Evolutionary conservation across 169 alveolate species (phyloP).

Genomic region (Plasmodium gonderi): DNA sequence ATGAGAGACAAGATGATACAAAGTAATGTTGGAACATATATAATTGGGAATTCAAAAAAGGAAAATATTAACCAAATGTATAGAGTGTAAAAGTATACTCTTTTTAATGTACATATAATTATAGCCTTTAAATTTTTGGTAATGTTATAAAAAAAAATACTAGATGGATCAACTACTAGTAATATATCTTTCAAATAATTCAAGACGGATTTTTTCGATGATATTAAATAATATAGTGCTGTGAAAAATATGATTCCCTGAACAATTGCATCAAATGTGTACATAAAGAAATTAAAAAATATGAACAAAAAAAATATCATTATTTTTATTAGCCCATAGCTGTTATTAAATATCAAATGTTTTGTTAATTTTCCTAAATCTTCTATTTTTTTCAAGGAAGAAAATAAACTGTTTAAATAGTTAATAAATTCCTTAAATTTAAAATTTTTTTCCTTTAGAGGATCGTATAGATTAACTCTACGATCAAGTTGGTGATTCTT

Average conservation of each 20-base stretch:
- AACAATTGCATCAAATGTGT: constrained; percentile 76
- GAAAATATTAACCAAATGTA: constrained; percentile 79
- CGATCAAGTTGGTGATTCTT: not conserved
- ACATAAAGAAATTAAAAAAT: constrained; percentile 72
- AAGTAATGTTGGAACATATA: constrained; percentile 79
- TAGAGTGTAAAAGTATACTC: constrained; percentile 71
- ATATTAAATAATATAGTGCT: constrained; percentile 78
- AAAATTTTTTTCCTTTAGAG: constrained; percentile 19
- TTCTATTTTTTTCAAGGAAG: constrained; percentile 64
- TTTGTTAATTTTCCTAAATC: constrained; percentile 61
- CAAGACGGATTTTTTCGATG: constrained; percentile 62
- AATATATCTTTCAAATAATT: constrained; percentile 76
- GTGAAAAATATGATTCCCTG: constrained; percentile 78
- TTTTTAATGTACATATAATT: constrained; percentile 76
- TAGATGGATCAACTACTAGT: constrained; percentile 78
- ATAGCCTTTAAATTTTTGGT: constrained; percentile 75
- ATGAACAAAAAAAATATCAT: constrained; percentile 68
- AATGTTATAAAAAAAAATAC: constrained; percentile 72
- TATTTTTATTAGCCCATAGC: constrained; percentile 76
- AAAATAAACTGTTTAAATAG: constrained; percentile 48
- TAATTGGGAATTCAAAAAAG: constrained; percentile 78
- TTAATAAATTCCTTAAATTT: constrained; percentile 36
- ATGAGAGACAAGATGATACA: constrained; percentile 76
- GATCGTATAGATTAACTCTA: constrained; percentile 1
- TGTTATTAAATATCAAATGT: constrained; percentile 46